Conservation (phyloP, 1,284 basidiomycete species). For the Xanthoconium separans region DNA sequence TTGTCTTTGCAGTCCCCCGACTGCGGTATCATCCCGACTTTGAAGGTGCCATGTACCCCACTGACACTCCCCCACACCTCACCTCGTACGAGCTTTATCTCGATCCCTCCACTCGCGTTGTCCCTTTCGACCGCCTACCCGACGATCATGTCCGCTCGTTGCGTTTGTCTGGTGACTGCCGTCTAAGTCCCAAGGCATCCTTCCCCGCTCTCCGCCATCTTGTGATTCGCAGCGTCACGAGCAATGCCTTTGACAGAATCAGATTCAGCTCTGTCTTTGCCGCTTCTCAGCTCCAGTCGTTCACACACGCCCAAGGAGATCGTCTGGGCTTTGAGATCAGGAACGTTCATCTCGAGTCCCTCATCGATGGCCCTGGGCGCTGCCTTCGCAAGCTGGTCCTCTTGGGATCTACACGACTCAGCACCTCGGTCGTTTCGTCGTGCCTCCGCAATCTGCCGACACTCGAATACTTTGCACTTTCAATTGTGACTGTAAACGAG, state of each 20-base stretch:
- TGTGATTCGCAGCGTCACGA: constrained; percentile 35
- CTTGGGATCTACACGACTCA: constrained; percentile 36
- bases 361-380: constrained; percentile 27
- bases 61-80: constrained; percentile 20
- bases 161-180: constrained; percentile 39
- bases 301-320: constrained; percentile 37
- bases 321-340: constrained; percentile 40
- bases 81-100: constrained; percentile 38
- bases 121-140: constrained; percentile 33
- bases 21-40: constrained; percentile 34
- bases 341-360: constrained; percentile 35
- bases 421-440: constrained; percentile 30
- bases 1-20: constrained; percentile 12
- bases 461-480: constrained; percentile 41
- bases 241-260: constrained; percentile 38
- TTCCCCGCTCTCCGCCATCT: constrained; percentile 34
- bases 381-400: constrained; percentile 39
- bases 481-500: constrained; percentile 38
- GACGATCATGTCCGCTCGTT: constrained; percentile 28
- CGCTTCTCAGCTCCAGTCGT: constrained; percentile 32
- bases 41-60: constrained; percentile 42
- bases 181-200: constrained; percentile 13
- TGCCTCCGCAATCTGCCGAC: constrained; percentile 30
- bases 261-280: constrained; percentile 30
- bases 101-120: constrained; percentile 29